Evolutionary conservation across 176 grass and related monocot species (phyloP), one percentile per base, ranked within the genome.

Genomic region (Saccharum officinarum): DNA sequence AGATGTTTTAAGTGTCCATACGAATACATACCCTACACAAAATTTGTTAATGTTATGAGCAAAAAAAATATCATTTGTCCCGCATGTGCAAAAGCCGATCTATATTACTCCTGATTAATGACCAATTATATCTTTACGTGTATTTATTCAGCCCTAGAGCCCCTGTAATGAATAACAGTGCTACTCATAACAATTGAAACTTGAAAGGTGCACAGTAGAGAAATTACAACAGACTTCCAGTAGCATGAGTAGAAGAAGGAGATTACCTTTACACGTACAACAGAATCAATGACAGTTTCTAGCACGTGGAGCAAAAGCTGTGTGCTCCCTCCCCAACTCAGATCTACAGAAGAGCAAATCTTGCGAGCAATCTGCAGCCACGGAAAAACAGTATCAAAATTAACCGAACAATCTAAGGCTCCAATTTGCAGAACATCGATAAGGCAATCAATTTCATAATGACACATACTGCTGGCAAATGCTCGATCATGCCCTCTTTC

Each of bases 301-400:
- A 97, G 50, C 40, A 97, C 38, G 11, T 75, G 75, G 25, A 89
- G 84, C 36, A 94, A 84, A 87, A 97, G 71, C 4, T 34, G 25
- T 42, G 69, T 60, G 83, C 86, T 87, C 75, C 81, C 90, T 67
- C 6, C 86, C 81, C 90, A 92, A 25, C 71, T 81, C 49, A 91
- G 52, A 86, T 94, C 90, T 15, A 94, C 73, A 55, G 79, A 87
- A 68, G 79, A 91, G 83, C 88, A 88, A 46, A 94, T 86, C 67
- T 91, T 97, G 75, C 84, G 38, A 78, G 82, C 84, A 86, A 92
- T 80, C 95, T 97, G 87, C 44, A 70, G 60, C 37, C 79, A 63
- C 72, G 67, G 77, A 70, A 76, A 75, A 37, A 37, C 13, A 84
- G 57, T 79, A 76, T 20, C 40, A 22, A 73, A 23, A 64, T 86